Conservation (phyloP, 495 filamentous ascomycete species). For the Trichoderma parareesei region DNA sequence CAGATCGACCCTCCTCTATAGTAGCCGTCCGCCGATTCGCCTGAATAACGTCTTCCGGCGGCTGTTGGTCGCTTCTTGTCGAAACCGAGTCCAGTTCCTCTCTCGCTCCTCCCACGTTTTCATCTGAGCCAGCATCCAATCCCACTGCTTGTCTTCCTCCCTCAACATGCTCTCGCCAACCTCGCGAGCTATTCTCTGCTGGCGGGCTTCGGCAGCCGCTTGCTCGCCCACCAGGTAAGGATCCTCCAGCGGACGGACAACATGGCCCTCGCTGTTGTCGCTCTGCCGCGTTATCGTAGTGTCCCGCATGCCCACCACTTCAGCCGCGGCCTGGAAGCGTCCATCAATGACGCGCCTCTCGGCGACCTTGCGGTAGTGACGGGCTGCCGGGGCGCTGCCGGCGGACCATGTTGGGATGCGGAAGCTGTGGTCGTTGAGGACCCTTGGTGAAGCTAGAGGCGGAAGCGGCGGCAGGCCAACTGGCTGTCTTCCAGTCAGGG, state of each 20-base stretch:
- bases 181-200: conserved; percentile 38
- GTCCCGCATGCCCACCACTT: conserved; percentile 16
- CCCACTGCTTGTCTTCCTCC: conserved; percentile 41
- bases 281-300: conserved; percentile 13
- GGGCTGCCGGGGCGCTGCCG: conserved; percentile 30
- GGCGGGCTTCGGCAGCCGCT: conserved; percentile 35
- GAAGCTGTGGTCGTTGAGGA: conserved; percentile 32
- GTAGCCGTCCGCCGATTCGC: conserved; percentile 24
- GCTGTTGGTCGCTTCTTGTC: conserved; percentile 24
- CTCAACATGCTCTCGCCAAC: conserved; percentile 35
- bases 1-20: neutral
- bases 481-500: conserved; percentile 2
- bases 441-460: conserved; percentile 18
- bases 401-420: conserved; percentile 37
- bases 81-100: conserved; percentile 38
- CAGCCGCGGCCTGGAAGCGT: conserved; percentile 13
- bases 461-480: conserved; percentile 34
- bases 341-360: conserved; percentile 33
- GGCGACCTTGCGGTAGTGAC: conserved; percentile 42
- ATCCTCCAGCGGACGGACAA: conserved; percentile 40
- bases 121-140: conserved; percentile 42
- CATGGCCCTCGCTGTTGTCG: neutral
- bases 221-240: conserved; percentile 46
- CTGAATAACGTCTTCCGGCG: conserved; percentile 23
- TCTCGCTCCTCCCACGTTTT: conserved; percentile 39